Conservation (phyloP, 2,329 filamentous ascomycete species). For the Ascosphaera aggregata region DNA sequence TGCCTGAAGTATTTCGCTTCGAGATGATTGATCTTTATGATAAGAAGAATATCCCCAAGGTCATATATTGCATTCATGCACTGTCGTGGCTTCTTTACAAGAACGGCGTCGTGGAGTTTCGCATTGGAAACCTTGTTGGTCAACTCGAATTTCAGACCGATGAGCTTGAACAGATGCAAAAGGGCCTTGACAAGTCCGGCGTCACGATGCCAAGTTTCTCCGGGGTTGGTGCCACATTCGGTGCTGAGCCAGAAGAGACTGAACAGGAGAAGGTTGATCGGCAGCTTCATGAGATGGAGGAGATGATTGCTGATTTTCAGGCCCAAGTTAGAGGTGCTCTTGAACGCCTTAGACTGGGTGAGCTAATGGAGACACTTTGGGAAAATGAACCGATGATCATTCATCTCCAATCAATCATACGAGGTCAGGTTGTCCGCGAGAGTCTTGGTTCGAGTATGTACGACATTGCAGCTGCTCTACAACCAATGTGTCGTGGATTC, state of each 20-base stretch:
- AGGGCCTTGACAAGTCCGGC: conserved; percentile 85
- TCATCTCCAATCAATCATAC: conserved; percentile 65
- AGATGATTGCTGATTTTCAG: conserved; percentile 54
- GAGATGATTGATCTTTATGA: conserved; percentile 96
- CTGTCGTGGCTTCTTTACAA: conserved; percentile 93
- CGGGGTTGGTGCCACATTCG: conserved; percentile 91
- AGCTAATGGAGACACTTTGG: conserved; percentile 78
- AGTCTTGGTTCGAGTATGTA: conserved; percentile 67
- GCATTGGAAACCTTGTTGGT: conserved; percentile 88
- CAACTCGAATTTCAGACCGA: conserved; percentile 96
- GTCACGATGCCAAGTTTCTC: conserved; percentile 94
- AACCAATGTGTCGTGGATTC: conserved; percentile 57
- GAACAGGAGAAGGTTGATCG: conserved; percentile 74
- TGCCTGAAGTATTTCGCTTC: conserved; percentile 90
- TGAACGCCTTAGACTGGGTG: conserved; percentile 50
- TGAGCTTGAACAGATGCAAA: conserved; percentile 90
- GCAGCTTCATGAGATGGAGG: conserved; percentile 57
- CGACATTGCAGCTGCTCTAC: conserved; percentile 53
- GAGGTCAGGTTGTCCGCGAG: conserved; percentile 71
- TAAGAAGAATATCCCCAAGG: conserved; percentile 98
- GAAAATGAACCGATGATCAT: conserved; percentile 55
- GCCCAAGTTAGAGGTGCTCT: conserved; percentile 66
- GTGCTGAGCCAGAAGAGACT: conserved; percentile 62
- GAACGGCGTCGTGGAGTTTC: conserved; percentile 83
- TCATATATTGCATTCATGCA: conserved; percentile 96